phyloP scores from a whole-genome alignment of 164 flowering plant genomes.

The Houttuynia cordata region DNA sequence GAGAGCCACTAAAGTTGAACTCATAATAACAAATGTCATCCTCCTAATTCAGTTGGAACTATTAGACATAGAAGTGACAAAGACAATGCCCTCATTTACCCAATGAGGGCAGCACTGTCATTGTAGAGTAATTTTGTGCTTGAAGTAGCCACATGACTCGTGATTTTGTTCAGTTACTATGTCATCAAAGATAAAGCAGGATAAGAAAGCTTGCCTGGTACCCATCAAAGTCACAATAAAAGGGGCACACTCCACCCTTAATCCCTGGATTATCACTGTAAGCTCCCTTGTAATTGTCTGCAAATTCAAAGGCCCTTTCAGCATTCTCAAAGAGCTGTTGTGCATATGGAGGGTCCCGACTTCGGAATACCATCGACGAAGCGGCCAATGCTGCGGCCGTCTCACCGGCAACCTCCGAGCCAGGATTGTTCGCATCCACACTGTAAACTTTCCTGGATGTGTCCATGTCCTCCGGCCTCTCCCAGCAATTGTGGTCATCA shows the following conservation, averaged over 20 bases:
- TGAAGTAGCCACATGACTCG: not conserved
- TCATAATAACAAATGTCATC: not conserved
- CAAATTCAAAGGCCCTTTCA: constrained; percentile 45
- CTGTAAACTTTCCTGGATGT: constrained; percentile 68
- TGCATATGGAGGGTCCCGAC: constrained; percentile 65
- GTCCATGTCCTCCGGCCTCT: constrained; percentile 98
- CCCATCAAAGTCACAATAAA: constrained; percentile 85
- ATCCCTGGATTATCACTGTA: constrained; percentile 75
- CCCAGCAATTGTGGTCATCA: constrained; percentile 87
- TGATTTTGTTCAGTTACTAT: not conserved
- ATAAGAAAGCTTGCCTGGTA: constrained; percentile 44
- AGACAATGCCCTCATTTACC: not conserved
- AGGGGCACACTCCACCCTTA: constrained; percentile 75
- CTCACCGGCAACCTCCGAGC: constrained; percentile 93
- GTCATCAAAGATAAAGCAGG: not conserved
- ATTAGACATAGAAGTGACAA: not conserved
- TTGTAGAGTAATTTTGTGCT: not conserved
- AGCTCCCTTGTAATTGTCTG: constrained; percentile 79
- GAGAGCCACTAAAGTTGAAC: not conserved
- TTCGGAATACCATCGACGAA: constrained; percentile 69
- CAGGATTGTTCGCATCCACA: constrained; percentile 67
- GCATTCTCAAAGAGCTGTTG: constrained; percentile 54
- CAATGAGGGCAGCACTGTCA: not conserved
- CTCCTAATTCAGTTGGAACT: too few species aligned
- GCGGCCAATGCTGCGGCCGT: constrained; percentile 94